phyloP scores from a whole-genome alignment of 306 rosid genomes.

The Malus fusca region DNA sequence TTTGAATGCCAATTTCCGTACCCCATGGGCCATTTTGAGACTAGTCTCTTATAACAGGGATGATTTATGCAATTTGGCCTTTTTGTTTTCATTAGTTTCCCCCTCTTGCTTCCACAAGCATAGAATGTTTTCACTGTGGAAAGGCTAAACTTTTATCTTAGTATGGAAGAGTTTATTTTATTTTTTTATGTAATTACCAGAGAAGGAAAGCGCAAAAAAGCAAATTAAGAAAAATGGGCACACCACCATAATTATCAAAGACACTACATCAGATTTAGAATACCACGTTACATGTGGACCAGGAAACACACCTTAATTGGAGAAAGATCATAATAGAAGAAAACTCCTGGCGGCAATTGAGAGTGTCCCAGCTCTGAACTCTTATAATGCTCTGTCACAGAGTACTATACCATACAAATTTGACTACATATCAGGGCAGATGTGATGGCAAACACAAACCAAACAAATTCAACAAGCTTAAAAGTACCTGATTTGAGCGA shows the following conservation, averaged over 20 bases:
- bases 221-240: neutral
- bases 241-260: neutral
- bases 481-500: slow-evolving; percentile 77
- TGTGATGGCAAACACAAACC: neutral
- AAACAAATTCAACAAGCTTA: slow-evolving; percentile 11
- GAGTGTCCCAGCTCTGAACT: slow-evolving; percentile 42
- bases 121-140: neutral
- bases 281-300: neutral
- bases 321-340: slow-evolving; percentile 74
- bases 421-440: slow-evolving; percentile 16
- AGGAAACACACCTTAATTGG: slow-evolving; percentile 65
- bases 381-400: slow-evolving; percentile 89
- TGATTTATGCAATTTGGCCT: neutral
- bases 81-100: neutral
- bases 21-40: neutral
- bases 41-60: neutral
- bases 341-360: slow-evolving; percentile 59
- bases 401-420: slow-evolving; percentile 55
- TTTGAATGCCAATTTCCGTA: neutral
- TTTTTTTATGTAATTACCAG: neutral
- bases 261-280: neutral
- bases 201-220: neutral
- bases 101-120: neutral
- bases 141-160: neutral
- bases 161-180: neutral